phyloP scores from a whole-genome alignment of 176 grass and related monocot species.

The Rhynchospora pubera region DNA sequence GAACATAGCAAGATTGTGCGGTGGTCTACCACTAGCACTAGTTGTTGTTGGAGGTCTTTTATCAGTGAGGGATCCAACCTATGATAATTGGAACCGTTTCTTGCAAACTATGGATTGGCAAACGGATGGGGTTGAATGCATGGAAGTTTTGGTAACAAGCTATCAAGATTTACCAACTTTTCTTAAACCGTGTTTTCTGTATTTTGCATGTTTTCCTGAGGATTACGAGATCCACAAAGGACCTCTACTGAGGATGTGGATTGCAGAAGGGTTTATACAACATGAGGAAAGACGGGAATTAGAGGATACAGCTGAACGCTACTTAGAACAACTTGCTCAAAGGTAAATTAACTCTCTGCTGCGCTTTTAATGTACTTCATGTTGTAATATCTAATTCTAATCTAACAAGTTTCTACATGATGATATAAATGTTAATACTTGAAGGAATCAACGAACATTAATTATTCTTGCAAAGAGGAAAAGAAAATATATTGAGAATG shows the following conservation, averaged over 20 bases:
- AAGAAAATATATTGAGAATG: no score
- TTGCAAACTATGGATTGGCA: not conserved
- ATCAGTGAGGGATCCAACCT: not conserved
- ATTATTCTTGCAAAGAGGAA: no score
- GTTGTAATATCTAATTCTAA: no score
- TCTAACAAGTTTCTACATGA: no score
- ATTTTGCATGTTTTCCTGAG: conserved; percentile 14
- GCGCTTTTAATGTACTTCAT: not conserved
- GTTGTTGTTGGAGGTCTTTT: conserved; percentile 2
- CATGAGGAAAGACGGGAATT: not conserved
- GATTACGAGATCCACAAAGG: not conserved
- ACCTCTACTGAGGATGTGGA: not conserved
- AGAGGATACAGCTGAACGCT: not conserved
- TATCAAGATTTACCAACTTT: not conserved
- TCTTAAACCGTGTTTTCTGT: conserved; percentile 14
- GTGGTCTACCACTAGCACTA: not conserved
- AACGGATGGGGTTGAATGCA: not conserved
- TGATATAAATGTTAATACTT: no score
- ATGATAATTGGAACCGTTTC: not conserved
- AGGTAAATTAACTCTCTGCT: not conserved
- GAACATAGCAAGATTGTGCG: not conserved
- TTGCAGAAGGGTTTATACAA: conserved; percentile 10
- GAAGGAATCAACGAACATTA: no score
- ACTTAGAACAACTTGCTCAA: not conserved
- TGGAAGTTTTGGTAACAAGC: not conserved